Percentiles rank a stretch among this genome's conserved stretches.
Conservation (phyloP, 345 rosid genomes). For the Gossypium herbaceum region DNA sequence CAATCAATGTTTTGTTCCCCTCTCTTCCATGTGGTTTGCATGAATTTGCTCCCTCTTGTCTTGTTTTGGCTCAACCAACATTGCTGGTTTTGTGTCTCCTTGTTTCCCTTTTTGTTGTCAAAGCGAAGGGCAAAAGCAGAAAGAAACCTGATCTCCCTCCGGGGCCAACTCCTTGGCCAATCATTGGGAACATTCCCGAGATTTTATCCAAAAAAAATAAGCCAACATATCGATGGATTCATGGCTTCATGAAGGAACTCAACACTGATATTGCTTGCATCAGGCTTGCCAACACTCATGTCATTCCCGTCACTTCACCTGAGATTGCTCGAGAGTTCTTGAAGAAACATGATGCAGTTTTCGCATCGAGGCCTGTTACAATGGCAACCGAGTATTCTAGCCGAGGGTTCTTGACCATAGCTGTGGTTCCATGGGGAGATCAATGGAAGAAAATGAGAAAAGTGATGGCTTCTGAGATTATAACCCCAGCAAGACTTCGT, state of each 20-base stretch:
- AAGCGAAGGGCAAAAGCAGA: background rate
- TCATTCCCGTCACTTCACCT: conserved; percentile 28
- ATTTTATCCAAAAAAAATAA: conserved; percentile 18
- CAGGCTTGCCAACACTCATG: conserved; percentile 28
- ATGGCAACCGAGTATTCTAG: conserved; percentile 6
- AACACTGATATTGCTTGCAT: conserved; percentile 36
- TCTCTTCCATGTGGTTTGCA: background rate
- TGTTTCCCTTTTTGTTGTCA: background rate
- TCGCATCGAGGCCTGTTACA: conserved; percentile 28
- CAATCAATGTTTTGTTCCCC: background rate
- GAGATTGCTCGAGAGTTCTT: conserved; percentile 39
- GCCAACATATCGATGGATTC: conserved; percentile 28
- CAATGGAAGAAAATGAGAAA: conserved; percentile 47
- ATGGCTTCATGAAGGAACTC: conserved; percentile 22
- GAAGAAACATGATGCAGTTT: conserved; percentile 29
- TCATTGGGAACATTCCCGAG: conserved; percentile 33
- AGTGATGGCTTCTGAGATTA: conserved; percentile 26
- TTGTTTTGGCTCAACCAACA: background rate
- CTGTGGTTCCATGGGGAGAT: conserved; percentile 21
- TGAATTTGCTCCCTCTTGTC: background rate
- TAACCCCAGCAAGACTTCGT: conserved; percentile 20
- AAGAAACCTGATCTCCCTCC: background rate
- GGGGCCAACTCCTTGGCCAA: conserved; percentile 33
- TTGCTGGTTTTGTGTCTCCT: background rate
- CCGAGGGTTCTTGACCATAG: conserved; percentile 19